Evolutionary conservation across 2,329 filamentous ascomycete species (phyloP).

Genomic region (Aureobasidium lini): DNA sequence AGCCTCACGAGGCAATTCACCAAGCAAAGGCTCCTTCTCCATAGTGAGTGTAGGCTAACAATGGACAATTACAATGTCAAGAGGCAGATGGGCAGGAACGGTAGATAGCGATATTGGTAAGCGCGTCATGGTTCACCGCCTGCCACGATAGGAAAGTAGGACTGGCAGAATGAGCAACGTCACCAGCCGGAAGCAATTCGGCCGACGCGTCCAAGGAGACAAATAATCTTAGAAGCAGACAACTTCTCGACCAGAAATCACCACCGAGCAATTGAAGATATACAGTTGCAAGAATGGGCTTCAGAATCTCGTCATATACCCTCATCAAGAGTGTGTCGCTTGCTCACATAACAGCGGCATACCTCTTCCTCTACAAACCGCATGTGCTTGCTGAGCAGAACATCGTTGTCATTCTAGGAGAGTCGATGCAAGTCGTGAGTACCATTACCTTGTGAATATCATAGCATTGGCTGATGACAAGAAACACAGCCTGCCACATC

Average conservation of each 20-base stretch:
- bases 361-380: constrained; percentile 73
- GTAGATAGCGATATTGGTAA: background rate
- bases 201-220: background rate
- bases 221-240: background rate
- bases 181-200: background rate
- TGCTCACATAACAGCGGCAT: constrained; percentile 76
- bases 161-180: background rate
- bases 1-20: background rate
- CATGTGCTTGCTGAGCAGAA: constrained; percentile 67
- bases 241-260: background rate
- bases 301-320: constrained; percentile 65
- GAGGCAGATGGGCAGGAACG: background rate
- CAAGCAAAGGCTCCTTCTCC: constrained; percentile 10
- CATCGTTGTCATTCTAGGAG: constrained; percentile 71
- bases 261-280: background rate
- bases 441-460: background rate
- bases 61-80: background rate
- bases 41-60: background rate
- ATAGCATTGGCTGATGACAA: background rate
- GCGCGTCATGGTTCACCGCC: background rate
- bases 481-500: constrained; percentile 52
- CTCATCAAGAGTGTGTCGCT: constrained; percentile 76
- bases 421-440: constrained; percentile 72
- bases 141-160: constrained; percentile 2
- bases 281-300: constrained; percentile 54